Evolutionary conservation across 2,329 filamentous ascomycete species (phyloP).

Genomic region (Mycosphaerella arachidis): DNA sequence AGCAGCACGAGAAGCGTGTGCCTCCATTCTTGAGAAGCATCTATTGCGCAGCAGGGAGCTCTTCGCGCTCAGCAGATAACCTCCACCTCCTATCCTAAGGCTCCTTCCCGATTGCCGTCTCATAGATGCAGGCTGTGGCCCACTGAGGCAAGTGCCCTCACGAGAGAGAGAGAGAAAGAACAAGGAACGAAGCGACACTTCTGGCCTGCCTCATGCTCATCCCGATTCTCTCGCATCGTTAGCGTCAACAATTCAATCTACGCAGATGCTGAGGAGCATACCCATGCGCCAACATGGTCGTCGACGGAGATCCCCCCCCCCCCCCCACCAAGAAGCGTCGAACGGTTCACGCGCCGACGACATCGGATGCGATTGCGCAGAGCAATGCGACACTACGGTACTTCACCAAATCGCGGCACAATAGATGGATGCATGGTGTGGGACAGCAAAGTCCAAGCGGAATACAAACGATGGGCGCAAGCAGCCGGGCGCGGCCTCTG

Average conservation of each 20-base stretch:
- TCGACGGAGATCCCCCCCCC: not conserved
- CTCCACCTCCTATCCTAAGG: no score
- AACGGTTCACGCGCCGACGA: slow-evolving; percentile 13
- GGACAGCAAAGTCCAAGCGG: not conserved
- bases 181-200: not conserved
- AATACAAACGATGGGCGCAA: not conserved
- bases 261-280: not conserved
- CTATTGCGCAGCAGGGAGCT: not conserved
- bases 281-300: slow-evolving; percentile 7
- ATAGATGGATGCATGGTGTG: slow-evolving; percentile 20
- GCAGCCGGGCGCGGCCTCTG: not conserved
- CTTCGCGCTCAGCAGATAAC: not conserved
- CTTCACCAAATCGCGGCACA: slow-evolving; percentile 14
- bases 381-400: slow-evolving; percentile 16
- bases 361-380: slow-evolving; percentile 12
- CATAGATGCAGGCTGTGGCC: not conserved
- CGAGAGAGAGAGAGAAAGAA: not conserved
- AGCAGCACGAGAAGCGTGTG: not conserved
- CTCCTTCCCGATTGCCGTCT: not conserved
- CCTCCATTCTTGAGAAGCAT: not conserved
- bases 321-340: slow-evolving; percentile 4
- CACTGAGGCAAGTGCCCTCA: not conserved
- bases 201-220: not conserved
- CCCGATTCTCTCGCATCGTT: not conserved
- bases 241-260: not conserved